Evolutionary conservation across 108 stramenopile species (phyloP).

Genomic region (Licmophora abbreviata): DNA sequence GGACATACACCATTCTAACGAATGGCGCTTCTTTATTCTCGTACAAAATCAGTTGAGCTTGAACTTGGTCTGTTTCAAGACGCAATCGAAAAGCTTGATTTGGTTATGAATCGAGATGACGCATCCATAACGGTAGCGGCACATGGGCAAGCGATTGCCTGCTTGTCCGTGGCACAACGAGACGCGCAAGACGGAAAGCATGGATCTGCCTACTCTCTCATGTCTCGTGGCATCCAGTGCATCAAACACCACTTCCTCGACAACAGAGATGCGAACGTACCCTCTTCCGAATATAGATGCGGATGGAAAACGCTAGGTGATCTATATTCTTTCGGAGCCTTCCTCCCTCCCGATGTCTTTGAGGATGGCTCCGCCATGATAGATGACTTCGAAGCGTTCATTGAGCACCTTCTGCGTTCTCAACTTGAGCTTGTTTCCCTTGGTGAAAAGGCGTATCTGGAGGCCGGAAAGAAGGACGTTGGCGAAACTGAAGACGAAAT

Average conservation of each 20-base stretch:
- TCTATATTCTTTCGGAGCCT: slow-evolving; percentile 52
- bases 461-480: slow-evolving; percentile 12
- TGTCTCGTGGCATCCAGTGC: slow-evolving; percentile 25
- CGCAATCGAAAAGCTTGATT: slow-evolving; percentile 43
- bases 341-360: slow-evolving; percentile 49
- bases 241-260: slow-evolving; percentile 9
- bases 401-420: slow-evolving; percentile 3
- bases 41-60: slow-evolving; percentile 27
- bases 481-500: slow-evolving; percentile 17
- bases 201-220: slow-evolving; percentile 32
- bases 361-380: slow-evolving; percentile 14
- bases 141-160: slow-evolving; percentile 37
- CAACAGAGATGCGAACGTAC: background rate
- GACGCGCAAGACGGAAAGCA: slow-evolving; percentile 55
- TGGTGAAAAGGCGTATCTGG: slow-evolving; percentile 40
- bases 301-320: slow-evolving; percentile 64
- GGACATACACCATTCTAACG: background rate
- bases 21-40: background rate
- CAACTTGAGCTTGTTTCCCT: slow-evolving; percentile 33
- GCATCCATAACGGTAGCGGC: slow-evolving; percentile 24
- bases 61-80: slow-evolving; percentile 57
- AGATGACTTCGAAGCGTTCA: background rate
- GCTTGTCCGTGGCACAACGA: slow-evolving; percentile 38
- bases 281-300: slow-evolving; percentile 17
- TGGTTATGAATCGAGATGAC: slow-evolving; percentile 18